These are phyloP conservation scores for Pseudonitzschia multiseries DNA, from an alignment of 108 stramenopile genomes.

Conservation along the genomic window DNA sequence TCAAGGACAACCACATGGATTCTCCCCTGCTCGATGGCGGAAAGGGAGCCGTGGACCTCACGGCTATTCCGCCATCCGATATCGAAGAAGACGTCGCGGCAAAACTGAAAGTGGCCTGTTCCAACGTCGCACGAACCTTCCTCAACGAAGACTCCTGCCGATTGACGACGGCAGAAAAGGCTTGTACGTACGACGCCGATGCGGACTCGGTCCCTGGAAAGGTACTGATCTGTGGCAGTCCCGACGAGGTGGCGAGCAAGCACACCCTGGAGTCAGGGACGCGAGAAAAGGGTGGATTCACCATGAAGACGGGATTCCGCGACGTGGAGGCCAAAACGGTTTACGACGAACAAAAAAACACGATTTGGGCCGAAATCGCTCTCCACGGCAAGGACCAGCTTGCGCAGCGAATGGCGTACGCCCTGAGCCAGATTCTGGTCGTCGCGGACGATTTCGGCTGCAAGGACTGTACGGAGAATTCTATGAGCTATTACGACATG, in stretches of 20 bases:
- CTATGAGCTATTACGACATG: background rate
- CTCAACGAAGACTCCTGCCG: conserved; percentile 53
- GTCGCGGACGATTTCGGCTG: conserved; percentile 5
- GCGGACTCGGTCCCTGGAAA: background rate
- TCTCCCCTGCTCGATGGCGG: conserved; percentile 52
- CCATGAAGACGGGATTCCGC: conserved; percentile 31
- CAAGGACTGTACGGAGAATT: background rate
- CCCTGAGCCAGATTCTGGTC: conserved; percentile 58
- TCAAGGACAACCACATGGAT: conserved; percentile 45
- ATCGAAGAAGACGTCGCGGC: background rate
- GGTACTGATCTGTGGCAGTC: background rate
- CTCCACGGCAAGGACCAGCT: conserved; percentile 51
- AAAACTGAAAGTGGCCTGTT: conserved; percentile 26
- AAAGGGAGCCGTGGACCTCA: background rate
- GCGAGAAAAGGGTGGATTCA: conserved; percentile 18
- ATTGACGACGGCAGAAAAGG: conserved; percentile 22
- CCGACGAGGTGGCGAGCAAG: background rate
- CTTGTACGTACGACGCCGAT: background rate
- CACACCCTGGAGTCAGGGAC: background rate
- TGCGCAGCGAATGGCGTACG: conserved; percentile 78
- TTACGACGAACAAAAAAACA: background rate
- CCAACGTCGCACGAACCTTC: conserved; percentile 48
- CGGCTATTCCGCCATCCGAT: background rate
- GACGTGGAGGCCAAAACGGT: conserved; percentile 34
- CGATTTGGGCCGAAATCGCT: background rate